A percentile compares a stretch with the other conserved stretches of the same genome.
Conservation (phyloP, 2,329 filamentous ascomycete species). For the Ophiostoma triangulosporum region DNA sequence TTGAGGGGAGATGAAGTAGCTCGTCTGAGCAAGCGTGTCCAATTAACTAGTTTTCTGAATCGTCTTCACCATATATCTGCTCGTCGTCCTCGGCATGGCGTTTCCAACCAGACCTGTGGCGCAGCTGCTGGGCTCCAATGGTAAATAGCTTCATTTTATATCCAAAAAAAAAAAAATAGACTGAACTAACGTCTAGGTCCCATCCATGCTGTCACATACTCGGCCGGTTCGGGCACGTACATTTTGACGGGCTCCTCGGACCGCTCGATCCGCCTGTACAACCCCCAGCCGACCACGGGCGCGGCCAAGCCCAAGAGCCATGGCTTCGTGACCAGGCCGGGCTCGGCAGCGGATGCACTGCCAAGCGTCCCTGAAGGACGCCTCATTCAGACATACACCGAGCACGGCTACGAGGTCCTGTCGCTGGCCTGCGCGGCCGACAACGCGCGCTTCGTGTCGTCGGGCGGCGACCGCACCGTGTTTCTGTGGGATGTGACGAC, state of each 20-base stretch:
- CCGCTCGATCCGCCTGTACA: conserved; percentile 75
- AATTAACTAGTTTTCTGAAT: not conserved
- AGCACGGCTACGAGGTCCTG: conserved; percentile 86
- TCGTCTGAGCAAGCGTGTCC: not conserved
- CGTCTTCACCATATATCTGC: not conserved
- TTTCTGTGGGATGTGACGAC: conserved; percentile 91
- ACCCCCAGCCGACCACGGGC: conserved; percentile 44
- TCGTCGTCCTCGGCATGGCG: conserved; percentile 22
- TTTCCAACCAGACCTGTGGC: conserved; percentile 37
- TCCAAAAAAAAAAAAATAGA: not conserved
- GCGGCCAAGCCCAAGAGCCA: not conserved
- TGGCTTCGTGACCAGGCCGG: conserved; percentile 9
- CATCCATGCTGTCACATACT: conserved; percentile 60
- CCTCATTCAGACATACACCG: conserved; percentile 77
- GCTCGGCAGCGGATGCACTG: conserved; percentile 23
- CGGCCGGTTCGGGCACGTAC: conserved; percentile 57
- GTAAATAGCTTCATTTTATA: conserved; percentile 23
- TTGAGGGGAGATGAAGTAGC: not conserved
- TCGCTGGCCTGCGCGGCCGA: conserved; percentile 59
- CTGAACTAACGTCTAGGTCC: conserved; percentile 36
- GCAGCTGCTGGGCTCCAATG: conserved; percentile 45
- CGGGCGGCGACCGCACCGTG: conserved; percentile 77
- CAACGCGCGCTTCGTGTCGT: conserved; percentile 77
- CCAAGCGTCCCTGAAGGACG: conserved; percentile 29
- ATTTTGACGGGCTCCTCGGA: conserved; percentile 79